A percentile compares a stretch with the other conserved stretches of the same genome.
These are phyloP conservation scores for Penicillium subrubescens DNA, from an alignment of 495 filamentous ascomycete genomes.

Conservation along the genomic window DNA sequence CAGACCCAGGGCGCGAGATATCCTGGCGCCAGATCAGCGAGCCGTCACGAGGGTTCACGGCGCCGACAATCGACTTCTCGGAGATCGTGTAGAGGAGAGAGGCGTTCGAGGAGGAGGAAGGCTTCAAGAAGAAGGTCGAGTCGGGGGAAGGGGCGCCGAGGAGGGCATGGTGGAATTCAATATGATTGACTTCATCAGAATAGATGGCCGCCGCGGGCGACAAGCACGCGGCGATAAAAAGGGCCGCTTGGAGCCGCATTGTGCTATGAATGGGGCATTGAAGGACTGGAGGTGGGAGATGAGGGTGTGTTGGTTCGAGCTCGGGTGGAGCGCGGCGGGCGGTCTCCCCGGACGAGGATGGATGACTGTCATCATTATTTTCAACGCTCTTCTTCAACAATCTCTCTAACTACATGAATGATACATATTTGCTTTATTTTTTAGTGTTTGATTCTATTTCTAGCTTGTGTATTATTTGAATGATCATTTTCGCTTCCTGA, in stretches of 20 bases:
- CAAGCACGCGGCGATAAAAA: constrained; percentile 44
- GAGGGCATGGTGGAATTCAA: constrained; percentile 92
- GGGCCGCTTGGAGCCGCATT: constrained; percentile 51
- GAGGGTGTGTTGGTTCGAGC: constrained; percentile 12
- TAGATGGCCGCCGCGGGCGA: constrained; percentile 66
- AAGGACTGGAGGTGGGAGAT: constrained; percentile 17
- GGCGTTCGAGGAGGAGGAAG: constrained; percentile 75
- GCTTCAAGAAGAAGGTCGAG: constrained; percentile 93
- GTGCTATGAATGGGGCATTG: constrained; percentile 39
- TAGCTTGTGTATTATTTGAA: too few relatives aligned
- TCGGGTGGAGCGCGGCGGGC: constrained; percentile 22
- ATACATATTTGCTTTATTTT: too few relatives aligned
- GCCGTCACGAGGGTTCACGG: constrained; percentile 86
- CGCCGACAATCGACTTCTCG: constrained; percentile 77
- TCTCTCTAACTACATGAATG: neutral
- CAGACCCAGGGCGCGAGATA: constrained; percentile 45
- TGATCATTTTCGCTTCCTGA: too few relatives aligned
- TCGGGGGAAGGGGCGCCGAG: constrained; percentile 77
- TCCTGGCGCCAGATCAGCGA: constrained; percentile 83
- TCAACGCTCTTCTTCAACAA: neutral
- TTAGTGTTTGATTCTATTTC: too few relatives aligned
- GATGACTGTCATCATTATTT: neutral
- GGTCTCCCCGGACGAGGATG: constrained; percentile 7
- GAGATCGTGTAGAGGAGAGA: constrained; percentile 90
- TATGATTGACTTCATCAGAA: constrained; percentile 84